These are phyloP conservation scores for Russula abietina DNA, from an alignment of 768 basidiomycete species.

Conservation along the genomic window DNA sequence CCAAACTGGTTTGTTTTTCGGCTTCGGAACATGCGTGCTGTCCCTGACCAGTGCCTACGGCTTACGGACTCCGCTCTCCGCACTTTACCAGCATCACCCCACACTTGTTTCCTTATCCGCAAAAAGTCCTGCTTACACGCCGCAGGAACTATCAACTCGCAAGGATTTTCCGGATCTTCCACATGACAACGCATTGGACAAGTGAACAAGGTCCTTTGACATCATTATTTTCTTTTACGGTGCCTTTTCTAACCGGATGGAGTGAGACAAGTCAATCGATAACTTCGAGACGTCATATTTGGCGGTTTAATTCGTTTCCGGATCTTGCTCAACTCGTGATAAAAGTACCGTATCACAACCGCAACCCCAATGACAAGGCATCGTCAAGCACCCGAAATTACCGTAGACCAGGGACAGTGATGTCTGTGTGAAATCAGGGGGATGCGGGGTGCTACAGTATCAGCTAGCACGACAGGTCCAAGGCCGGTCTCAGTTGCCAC, in stretches of 20 bases:
- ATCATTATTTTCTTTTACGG: neutral
- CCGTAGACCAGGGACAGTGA: neutral
- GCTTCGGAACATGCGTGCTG: neutral
- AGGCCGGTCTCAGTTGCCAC: neutral
- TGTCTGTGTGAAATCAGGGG: neutral
- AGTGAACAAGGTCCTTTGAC: neutral
- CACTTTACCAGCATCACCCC: neutral
- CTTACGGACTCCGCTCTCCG: neutral
- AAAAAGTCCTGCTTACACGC: too few relatives aligned
- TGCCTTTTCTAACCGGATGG: neutral
- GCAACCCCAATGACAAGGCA: neutral
- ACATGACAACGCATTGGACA: neutral
- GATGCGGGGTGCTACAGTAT: neutral
- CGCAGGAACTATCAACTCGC: neutral
- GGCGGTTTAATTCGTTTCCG: neutral
- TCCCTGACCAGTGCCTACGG: neutral
- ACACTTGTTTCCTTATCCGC: too few relatives aligned
- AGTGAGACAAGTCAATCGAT: neutral
- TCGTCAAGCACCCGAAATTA: neutral
- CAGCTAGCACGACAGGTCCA: neutral
- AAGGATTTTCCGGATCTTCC: neutral
- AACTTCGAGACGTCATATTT: neutral
- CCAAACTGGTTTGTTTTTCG: neutral
- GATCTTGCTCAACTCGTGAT: neutral
- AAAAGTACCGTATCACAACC: neutral